A percentile compares a stretch with the other conserved stretches of the same genome.
Evolutionary conservation across 495 filamentous ascomycete species (phyloP).

Genomic region (Trichocladium uniseriatum): DNA sequence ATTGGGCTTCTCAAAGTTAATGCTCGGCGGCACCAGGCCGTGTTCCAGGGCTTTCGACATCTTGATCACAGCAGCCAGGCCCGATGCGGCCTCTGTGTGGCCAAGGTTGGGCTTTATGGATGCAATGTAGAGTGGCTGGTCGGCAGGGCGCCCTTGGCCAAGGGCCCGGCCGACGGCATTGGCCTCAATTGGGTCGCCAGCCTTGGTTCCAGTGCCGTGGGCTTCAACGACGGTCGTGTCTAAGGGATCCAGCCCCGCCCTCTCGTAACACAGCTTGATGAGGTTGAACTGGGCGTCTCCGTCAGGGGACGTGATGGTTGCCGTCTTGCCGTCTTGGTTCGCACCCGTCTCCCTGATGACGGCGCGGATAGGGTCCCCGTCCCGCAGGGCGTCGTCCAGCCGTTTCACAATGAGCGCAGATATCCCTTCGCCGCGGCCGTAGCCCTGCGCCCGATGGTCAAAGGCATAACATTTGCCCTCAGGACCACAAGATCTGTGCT

Average conservation of each 20-base stretch:
- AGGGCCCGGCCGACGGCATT: slow-evolving; percentile 19
- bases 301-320: slow-evolving; percentile 41
- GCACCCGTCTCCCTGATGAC: slow-evolving; percentile 37
- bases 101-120: slow-evolving; percentile 51
- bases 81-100: slow-evolving; percentile 44
- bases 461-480: slow-evolving; percentile 21
- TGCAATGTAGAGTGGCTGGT: slow-evolving; percentile 30
- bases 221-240: slow-evolving; percentile 39
- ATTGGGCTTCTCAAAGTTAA: slow-evolving; percentile 33
- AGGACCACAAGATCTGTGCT: slow-evolving; percentile 18
- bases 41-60: slow-evolving; percentile 43
- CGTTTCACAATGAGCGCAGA: slow-evolving; percentile 39
- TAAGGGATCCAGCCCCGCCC: slow-evolving; percentile 10
- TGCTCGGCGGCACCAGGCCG: slow-evolving; percentile 34
- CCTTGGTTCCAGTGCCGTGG: slow-evolving; percentile 41
- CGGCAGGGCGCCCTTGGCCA: slow-evolving; percentile 26
- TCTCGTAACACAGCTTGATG: slow-evolving; percentile 31
- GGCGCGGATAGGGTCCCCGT: slow-evolving; percentile 43
- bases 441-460: slow-evolving; percentile 27
- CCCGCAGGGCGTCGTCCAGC: slow-evolving; percentile 37
- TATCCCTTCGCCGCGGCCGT: slow-evolving; percentile 30
- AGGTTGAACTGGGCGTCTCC: slow-evolving; percentile 32
- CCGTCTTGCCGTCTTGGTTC: slow-evolving; percentile 39
- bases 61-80: slow-evolving; percentile 48
- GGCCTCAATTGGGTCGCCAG: slow-evolving; percentile 39